Evolutionary conservation across 371 early-diverging fungal species (phyloP), one percentile per base, ranked within the genome.

Genomic region (Circinella minor): DNA sequence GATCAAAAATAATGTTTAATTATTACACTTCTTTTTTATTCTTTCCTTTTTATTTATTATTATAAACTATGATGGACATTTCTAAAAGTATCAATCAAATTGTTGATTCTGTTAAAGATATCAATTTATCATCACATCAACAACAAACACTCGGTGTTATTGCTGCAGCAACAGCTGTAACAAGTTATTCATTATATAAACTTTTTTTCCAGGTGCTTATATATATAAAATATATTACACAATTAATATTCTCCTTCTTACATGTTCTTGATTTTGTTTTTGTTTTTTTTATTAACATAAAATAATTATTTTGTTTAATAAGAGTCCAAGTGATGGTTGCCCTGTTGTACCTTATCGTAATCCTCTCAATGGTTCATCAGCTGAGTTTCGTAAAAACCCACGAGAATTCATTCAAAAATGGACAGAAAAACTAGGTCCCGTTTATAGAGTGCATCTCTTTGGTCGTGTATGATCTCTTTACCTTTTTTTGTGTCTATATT

Each of bases 351-450:
- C 73, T 36, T 72, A 72, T 11, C 65, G 18, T 5, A 63, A 59
- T 18, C 73, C 73, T 6, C 55, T 72, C n/a, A 63, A 65, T 14
- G 73, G 73, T 0, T 72, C 73, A 4, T 68, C 73, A 6, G 14
- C 17, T 2, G 69, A 63, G 17, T 72, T 68, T 48, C 55, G 49
- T 10, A 46, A 61, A 10, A 63, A 72, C 27, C 73, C 73, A 18
- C 51, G 59, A 36, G 69, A 34, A 39, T 72, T 72, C 54, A 48
- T 63, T 13, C 55, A 68, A 55, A 65, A 68, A 36, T 68, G 61
- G 61, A 66, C 64, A 34, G 61, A 46, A 18, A 69, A 65, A 47
- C 48, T 62, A 20, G 73, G 73, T 3, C 65, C 68, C 4, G 73
- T 68, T 14, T 72, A 51, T 65, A 17, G 66, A 36, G 65, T 55